Evolutionary conservation across 2,329 filamentous ascomycete genomes (phyloP).

Genomic region (Fusarium sp.): DNA sequence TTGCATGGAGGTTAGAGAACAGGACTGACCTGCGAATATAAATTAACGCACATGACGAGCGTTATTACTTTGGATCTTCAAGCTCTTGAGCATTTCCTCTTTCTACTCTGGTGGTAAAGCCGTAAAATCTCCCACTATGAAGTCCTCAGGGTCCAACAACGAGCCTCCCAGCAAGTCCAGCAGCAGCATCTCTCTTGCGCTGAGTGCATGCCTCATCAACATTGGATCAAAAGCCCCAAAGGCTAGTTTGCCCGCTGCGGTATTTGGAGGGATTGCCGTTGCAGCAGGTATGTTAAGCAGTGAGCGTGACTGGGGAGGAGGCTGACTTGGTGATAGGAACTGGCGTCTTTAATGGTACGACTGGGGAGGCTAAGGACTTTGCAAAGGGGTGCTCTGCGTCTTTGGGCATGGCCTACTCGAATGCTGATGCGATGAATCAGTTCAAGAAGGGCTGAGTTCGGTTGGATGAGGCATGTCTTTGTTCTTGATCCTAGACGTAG

Average conservation of each 20-base stretch:
- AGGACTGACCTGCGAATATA: background rate
- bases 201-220: background rate
- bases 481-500: too few species aligned
- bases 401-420: background rate
- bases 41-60: background rate
- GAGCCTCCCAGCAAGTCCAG: background rate
- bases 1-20: background rate
- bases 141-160: background rate
- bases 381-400: background rate
- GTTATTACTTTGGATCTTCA: background rate
- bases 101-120: background rate
- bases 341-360: background rate
- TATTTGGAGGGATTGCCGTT: background rate
- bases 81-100: background rate
- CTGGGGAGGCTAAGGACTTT: background rate
- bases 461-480: too few species aligned
- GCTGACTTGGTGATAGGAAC: background rate
- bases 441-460: background rate
- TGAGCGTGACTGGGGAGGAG: background rate
- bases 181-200: background rate
- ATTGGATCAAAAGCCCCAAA: slow-evolving; percentile 1
- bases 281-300: background rate
- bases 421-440: slow-evolving; percentile 6
- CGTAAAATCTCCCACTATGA: background rate
- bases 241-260: background rate